Percentiles rank a stretch among this genome's conserved stretches.
Evolutionary conservation across 345 rosid genomes (phyloP).

Genomic region (Litchi chinensis): DNA sequence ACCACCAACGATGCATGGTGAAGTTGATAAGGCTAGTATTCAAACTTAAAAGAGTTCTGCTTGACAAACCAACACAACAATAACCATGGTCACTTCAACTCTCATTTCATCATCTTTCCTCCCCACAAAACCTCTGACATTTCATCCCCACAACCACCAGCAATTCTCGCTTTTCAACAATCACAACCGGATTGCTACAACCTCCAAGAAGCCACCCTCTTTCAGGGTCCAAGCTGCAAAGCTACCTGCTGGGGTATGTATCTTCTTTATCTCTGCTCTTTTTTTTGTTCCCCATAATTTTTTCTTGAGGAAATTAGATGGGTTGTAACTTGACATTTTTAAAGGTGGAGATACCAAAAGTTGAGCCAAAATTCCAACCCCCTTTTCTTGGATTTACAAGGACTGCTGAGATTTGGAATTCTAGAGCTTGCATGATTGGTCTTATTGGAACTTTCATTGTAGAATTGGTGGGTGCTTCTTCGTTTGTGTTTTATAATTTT

Average conservation of each 20-base stretch:
- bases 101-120: conserved; percentile 35
- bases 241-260: conserved; percentile 65
- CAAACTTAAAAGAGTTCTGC: neutral
- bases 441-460: conserved; percentile 66
- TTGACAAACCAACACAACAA: neutral
- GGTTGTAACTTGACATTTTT: neutral
- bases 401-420: conserved; percentile 86
- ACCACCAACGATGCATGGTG: neutral
- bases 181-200: conserved; percentile 1
- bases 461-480: conserved; percentile 56
- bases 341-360: conserved; percentile 72
- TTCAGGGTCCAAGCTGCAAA: conserved; percentile 58
- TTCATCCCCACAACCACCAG: conserved; percentile 22
- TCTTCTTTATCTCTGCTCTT: neutral
- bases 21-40: conserved; percentile 23
- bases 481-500: neutral
- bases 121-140: conserved; percentile 17
- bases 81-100: conserved; percentile 31
- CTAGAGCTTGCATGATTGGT: conserved; percentile 96
- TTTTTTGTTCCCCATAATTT: neutral
- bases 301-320: neutral
- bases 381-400: conserved; percentile 79
- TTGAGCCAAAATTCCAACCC: conserved; percentile 60
- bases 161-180: conserved; percentile 22
- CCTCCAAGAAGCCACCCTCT: conserved; percentile 29